phyloP scores from a whole-genome alignment of 179 eudicot species.

The Carnegiea gigantea region DNA sequence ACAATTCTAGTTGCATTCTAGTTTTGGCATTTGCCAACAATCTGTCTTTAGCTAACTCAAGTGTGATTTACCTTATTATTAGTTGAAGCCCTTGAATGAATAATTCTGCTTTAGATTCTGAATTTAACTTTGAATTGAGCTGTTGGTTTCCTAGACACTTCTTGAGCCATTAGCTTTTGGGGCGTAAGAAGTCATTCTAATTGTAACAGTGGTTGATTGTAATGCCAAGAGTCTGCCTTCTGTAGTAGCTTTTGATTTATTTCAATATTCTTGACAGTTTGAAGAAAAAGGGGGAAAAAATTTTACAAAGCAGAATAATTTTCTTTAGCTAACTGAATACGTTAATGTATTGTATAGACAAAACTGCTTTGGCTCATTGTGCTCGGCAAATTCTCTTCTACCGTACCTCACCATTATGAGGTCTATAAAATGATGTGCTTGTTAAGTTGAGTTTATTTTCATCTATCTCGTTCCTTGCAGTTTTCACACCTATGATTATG shows the following conservation, averaged over 20 bases:
- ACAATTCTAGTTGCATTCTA: neutral
- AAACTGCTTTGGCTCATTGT: neutral
- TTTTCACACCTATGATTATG: conserved; percentile 97
- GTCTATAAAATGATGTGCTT: neutral
- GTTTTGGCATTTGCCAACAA: neutral
- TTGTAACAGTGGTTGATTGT: neutral
- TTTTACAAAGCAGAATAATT: conserved; percentile 2
- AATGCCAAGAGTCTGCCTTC: neutral
- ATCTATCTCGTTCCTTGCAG: conserved; percentile 37
- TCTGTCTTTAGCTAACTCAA: neutral
- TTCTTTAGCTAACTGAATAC: neutral
- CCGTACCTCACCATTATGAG: neutral
- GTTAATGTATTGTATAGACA: neutral
- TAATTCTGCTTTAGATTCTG: neutral
- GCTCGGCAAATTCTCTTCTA: neutral
- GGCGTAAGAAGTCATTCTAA: neutral
- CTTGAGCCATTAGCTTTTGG: neutral
- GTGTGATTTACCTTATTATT: neutral
- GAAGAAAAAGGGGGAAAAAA: neutral
- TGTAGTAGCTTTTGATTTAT: neutral
- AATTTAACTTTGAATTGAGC: neutral
- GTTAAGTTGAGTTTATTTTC: neutral
- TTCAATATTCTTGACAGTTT: neutral
- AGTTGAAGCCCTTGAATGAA: neutral
- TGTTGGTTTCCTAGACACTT: neutral